These are phyloP conservation scores for Schoenoplectus tabernaemontani DNA, from an alignment of 202 grass and related monocot species.

Conservation along the genomic window DNA sequence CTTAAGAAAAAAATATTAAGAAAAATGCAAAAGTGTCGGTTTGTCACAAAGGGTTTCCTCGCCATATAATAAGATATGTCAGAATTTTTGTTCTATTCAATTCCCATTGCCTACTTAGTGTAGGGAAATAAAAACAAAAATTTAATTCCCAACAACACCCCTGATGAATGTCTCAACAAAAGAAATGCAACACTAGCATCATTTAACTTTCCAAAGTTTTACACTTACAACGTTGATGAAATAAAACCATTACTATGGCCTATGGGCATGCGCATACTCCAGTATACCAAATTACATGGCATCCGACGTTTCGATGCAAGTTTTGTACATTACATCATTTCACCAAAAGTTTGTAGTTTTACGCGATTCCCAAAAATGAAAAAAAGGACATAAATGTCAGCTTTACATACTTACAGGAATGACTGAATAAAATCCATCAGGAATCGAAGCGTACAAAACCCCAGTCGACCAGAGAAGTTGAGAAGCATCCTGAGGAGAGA, in stretches of 20 bases:
- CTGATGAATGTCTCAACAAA: background rate
- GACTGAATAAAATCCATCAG: slow-evolving; percentile 92
- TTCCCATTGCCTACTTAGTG: background rate
- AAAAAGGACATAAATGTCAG: background rate
- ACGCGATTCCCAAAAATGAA: background rate
- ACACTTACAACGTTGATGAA: background rate
- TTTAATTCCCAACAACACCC: background rate
- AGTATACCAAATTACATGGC: background rate
- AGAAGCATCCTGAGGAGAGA: slow-evolving; percentile 38
- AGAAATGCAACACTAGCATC: background rate
- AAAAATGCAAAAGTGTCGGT: background rate
- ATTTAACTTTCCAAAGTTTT: background rate
- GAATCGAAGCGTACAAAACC: slow-evolving; percentile 63
- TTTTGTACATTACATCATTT: background rate
- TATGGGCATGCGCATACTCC: background rate
- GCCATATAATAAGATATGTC: background rate
- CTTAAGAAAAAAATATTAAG: background rate
- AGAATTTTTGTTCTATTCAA: background rate
- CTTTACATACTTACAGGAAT: slow-evolving; percentile 51
- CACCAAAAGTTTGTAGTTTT: background rate
- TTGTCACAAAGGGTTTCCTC: background rate
- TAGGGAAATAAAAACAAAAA: background rate
- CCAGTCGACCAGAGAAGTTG: slow-evolving; percentile 89
- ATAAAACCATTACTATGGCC: background rate
- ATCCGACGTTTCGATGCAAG: background rate